Base-by-base conservation (phyloP, 108 stramenopile species). In the Cyclotella baltica region DNA sequence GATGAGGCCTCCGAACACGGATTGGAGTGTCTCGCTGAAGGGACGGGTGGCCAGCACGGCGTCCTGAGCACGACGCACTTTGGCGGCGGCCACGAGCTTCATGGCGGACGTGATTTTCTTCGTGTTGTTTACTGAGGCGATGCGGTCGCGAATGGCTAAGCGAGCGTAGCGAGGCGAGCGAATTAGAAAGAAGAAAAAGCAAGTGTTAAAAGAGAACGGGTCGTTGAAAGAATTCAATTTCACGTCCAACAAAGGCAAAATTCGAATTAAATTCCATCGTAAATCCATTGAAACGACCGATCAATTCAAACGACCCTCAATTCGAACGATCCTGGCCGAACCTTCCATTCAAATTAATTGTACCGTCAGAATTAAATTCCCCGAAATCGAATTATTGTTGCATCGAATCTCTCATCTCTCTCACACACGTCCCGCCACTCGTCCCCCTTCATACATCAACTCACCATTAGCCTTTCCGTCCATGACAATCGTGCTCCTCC, bases 11-110 rank as follows among this genome's bases (percentile, higher is more conserved):
- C 91, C 88, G 84, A 98, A 97, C 56, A 96, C 95, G 38, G 90
- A 88, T 91, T 98, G 98, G 72, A 98, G 95, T 53, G 94, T 95
- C 76, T 97, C 98, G 13, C 89, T 93, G 86, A 98, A 98, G 37
- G 98, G 98, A 75, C 98, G 96, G 48, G 98, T 97, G 75, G 89
- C 88, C 56, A 97, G 85, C 53, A 97, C 97, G 48, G 97, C 94
- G 28, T 97, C 97, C 83, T 98, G 98, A n/a, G 98, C 98, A 77
- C 95, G 93, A 72, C 97, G 96, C 37, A 98, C 98, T 84, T 97
- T 97, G 43, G 98, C 97, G 51, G 98, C 98, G 65, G 98, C 98
- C 62, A 98, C 98, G 62, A 98, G 97, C 80, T 96, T 95, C 98
- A 98, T 98, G 73, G 98, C 98, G 81, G 89, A 92, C 71, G 98